These are phyloP conservation scores for Omphalea diandra DNA, from an alignment of 441 rosid species.

Conservation along the genomic window DNA sequence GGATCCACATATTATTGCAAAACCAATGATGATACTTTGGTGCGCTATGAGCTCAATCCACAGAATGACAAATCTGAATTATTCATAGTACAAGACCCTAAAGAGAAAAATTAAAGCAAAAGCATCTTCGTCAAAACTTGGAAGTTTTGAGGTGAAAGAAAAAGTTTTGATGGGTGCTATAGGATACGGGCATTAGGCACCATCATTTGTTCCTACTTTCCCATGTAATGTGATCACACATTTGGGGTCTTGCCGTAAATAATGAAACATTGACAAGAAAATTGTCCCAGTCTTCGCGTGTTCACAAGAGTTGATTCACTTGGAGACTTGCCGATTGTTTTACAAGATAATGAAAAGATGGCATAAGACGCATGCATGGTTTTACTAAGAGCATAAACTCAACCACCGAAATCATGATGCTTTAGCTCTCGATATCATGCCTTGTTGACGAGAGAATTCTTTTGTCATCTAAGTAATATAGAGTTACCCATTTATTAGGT, in stretches of 20 bases:
- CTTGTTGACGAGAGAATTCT: too few relatives aligned
- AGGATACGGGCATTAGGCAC: too few relatives aligned
- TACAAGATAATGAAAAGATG: not conserved
- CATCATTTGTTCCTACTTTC: not conserved
- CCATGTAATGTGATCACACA: not conserved
- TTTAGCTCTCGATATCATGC: too few relatives aligned
- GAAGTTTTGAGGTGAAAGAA: not conserved
- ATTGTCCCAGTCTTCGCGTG: too few relatives aligned
- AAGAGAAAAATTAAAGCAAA: not conserved
- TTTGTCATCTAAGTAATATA: too few relatives aligned
- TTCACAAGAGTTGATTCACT: not conserved
- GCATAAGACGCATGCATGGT: not conserved
- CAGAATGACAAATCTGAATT: not conserved
- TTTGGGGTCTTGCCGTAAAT: not conserved
- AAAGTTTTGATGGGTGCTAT: not conserved
- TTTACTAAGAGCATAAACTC: not conserved
- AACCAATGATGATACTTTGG: not conserved
- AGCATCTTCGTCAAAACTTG: not conserved
- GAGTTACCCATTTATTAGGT: too few relatives aligned
- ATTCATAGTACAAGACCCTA: not conserved
- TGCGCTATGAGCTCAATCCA: not conserved
- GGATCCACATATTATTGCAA: not conserved
- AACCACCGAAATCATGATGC: too few relatives aligned
- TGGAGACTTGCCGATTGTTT: not conserved
- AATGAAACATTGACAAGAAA: not conserved